Percentiles rank a stretch among this genome's conserved stretches.
These are phyloP conservation scores for Calonectria henricotiae DNA, from an alignment of 2,329 filamentous ascomycete species.

Conservation along the genomic window DNA sequence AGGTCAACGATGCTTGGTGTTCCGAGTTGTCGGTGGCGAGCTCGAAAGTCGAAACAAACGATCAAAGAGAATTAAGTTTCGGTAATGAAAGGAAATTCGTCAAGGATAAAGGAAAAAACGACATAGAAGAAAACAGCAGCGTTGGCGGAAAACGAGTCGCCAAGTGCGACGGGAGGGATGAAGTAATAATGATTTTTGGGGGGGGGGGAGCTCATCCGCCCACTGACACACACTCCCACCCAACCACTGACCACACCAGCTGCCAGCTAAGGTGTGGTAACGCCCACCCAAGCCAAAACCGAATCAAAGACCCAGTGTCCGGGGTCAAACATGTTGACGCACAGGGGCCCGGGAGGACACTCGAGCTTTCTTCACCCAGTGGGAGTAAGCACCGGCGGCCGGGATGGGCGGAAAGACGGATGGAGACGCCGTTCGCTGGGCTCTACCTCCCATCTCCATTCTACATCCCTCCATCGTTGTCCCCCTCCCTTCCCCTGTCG, in stretches of 20 bases:
- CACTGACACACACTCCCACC: constrained; percentile 15
- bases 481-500: constrained; percentile 25
- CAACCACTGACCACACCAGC: constrained; percentile 23
- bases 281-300: constrained; percentile 35
- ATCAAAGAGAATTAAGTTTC: constrained; percentile 16
- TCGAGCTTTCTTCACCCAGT: constrained; percentile 42
- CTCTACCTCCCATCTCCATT: constrained; percentile 23
- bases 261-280: constrained; percentile 18
- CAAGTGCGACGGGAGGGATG: constrained; percentile 32
- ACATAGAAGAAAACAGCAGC: constrained; percentile 28
- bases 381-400: constrained; percentile 48
- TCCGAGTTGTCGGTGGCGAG: background rate
- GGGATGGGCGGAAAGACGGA: constrained; percentile 47
- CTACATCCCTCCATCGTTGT: constrained; percentile 17
- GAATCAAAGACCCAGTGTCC: constrained; percentile 37
- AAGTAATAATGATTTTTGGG: constrained; percentile 31
- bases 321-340: constrained; percentile 47
- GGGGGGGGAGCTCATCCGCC: constrained; percentile 23
- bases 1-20: constrained; percentile 1
- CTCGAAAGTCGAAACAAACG: constrained; percentile 1
- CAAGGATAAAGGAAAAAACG: constrained; percentile 15
- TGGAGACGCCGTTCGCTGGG: constrained; percentile 33
- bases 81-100: constrained; percentile 9
- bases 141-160: constrained; percentile 14
- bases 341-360: constrained; percentile 37